Evolutionary conservation across 352 stramenopile genomes (phyloP).

Genomic region (Phytophthora melonis): DNA sequence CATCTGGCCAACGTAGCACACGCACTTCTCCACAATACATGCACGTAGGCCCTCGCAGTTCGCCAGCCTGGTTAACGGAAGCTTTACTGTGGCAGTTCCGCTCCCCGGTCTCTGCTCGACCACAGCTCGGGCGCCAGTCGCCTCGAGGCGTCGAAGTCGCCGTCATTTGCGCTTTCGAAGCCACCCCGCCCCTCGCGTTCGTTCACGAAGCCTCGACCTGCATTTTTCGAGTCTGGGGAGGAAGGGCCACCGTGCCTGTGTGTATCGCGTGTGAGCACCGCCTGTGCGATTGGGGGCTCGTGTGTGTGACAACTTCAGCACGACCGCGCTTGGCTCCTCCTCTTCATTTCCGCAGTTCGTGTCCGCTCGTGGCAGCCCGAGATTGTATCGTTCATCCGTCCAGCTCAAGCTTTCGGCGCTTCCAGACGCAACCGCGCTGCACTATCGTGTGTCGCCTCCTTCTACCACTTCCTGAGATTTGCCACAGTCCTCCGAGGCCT

Average conservation of each 20-base stretch:
- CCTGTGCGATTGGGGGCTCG: slow-evolving; percentile 3
- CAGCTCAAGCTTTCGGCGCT: slow-evolving; percentile 24
- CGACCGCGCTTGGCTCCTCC: slow-evolving; percentile 13
- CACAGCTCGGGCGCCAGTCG: slow-evolving; percentile 18
- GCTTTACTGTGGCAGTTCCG: neutral
- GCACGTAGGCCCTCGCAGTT: slow-evolving; percentile 3
- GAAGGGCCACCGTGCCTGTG: slow-evolving; percentile 17
- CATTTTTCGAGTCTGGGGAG: slow-evolving; percentile 29
- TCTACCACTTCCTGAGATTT: slow-evolving; percentile 29
- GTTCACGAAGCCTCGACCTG: slow-evolving; percentile 29
- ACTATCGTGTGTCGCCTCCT: slow-evolving; percentile 20
- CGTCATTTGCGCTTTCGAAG: slow-evolving; percentile 19
- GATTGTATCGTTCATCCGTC: slow-evolving; percentile 21
- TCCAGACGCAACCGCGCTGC: slow-evolving; percentile 9
- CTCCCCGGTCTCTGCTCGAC: slow-evolving; percentile 20
- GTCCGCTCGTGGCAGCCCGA: slow-evolving; percentile 20
- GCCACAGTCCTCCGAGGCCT: neutral
- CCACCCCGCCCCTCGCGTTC: slow-evolving; percentile 1
- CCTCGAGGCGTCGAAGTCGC: slow-evolving; percentile 20
- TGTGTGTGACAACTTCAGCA: slow-evolving; percentile 12
- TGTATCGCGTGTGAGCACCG: slow-evolving; percentile 13
- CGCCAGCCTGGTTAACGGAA: slow-evolving; percentile 22
- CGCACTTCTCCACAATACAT: slow-evolving; percentile 5
- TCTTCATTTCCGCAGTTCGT: slow-evolving; percentile 14
- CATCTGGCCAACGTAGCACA: slow-evolving; percentile 22